Evolutionary conservation across 164 flowering plant species (phyloP).

Genomic region (Chimonanthus salicifolius): DNA sequence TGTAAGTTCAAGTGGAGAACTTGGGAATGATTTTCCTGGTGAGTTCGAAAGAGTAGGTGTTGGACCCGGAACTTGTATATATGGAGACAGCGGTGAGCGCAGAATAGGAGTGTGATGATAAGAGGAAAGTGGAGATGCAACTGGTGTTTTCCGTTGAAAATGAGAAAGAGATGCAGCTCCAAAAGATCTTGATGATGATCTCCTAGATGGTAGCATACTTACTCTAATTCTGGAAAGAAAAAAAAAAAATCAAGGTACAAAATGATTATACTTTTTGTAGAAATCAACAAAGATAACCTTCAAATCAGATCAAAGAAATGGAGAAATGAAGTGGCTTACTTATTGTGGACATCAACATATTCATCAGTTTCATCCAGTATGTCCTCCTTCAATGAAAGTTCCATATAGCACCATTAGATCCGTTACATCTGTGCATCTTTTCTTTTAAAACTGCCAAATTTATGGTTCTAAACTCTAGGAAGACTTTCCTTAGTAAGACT

Average conservation of each 20-base stretch:
- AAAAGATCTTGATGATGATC: slow-evolving; percentile 27
- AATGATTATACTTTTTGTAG: no score
- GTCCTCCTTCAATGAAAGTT: slow-evolving; percentile 39
- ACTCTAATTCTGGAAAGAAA: slow-evolving; percentile 26
- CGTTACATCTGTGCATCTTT: no score
- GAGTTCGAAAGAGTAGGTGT: slow-evolving; percentile 29
- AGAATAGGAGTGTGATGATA: slow-evolving; percentile 28
- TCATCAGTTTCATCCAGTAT: slow-evolving; percentile 73
- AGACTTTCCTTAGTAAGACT: no score
- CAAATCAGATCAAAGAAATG: neutral
- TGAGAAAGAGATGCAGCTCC: slow-evolving; percentile 16
- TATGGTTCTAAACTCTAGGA: no score
- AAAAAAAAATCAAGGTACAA: neutral
- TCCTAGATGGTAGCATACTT: slow-evolving; percentile 19
- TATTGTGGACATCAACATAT: slow-evolving; percentile 47
- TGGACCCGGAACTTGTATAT: slow-evolving; percentile 26
- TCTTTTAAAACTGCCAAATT: no score
- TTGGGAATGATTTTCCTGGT: slow-evolving; percentile 22
- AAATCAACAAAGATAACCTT: neutral
- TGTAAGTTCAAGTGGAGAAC: slow-evolving; percentile 21
- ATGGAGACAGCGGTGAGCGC: slow-evolving; percentile 42
- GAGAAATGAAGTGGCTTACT: slow-evolving; percentile 15
- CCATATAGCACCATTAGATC: neutral
- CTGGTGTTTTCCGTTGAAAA: slow-evolving; percentile 24
- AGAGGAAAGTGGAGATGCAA: slow-evolving; percentile 38